These are phyloP conservation scores for Hygrocybe coccinea DNA, from an alignment of 768 basidiomycete species.

Conservation along the genomic window DNA sequence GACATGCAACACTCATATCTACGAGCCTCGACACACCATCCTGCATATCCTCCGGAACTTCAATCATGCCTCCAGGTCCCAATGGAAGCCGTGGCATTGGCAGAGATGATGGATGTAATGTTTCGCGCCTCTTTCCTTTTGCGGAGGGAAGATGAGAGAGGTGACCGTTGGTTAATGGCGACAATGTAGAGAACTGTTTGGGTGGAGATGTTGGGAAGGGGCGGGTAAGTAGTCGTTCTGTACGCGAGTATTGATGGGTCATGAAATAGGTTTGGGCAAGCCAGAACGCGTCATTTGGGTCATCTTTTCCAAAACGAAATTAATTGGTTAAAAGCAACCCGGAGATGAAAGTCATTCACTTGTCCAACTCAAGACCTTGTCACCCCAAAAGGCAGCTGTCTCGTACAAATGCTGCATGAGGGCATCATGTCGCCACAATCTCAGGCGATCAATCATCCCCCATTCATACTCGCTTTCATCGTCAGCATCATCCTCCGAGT, in stretches of 20 bases:
- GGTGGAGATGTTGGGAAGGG: constrained; percentile 63
- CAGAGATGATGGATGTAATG: constrained; percentile 33
- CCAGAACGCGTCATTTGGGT: constrained; percentile 99
- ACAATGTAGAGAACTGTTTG: constrained; percentile 32
- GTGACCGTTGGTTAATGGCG: constrained; percentile 41
- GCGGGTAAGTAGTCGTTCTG: constrained; percentile 85
- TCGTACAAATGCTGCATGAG: constrained; percentile 98
- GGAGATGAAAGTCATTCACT: constrained; percentile 50
- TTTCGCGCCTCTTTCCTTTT: constrained; percentile 65
- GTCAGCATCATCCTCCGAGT: constrained; percentile 56
- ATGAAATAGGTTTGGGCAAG: constrained; percentile 96
- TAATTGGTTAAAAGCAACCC: constrained; percentile 8
- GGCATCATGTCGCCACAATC: constrained; percentile 95
- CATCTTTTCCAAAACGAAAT: constrained; percentile 47
- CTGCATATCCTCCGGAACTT: constrained; percentile 59
- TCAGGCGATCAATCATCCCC: constrained; percentile 92
- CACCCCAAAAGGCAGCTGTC: constrained; percentile 97
- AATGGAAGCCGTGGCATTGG: constrained; percentile 57
- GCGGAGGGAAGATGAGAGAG: constrained; percentile 27
- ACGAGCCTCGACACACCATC: constrained; percentile 72
- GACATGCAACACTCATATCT: constrained; percentile 91
- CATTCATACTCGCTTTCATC: constrained; percentile 62
- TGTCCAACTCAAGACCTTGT: constrained; percentile 94
- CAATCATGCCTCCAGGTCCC: constrained; percentile 66
- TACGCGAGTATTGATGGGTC: constrained; percentile 91